Percentiles rank a stretch among this genome's conserved stretches.
These are phyloP conservation scores for Trichoderma guizhouense DNA, from an alignment of 2,329 filamentous ascomycete species.

Conservation along the genomic window DNA sequence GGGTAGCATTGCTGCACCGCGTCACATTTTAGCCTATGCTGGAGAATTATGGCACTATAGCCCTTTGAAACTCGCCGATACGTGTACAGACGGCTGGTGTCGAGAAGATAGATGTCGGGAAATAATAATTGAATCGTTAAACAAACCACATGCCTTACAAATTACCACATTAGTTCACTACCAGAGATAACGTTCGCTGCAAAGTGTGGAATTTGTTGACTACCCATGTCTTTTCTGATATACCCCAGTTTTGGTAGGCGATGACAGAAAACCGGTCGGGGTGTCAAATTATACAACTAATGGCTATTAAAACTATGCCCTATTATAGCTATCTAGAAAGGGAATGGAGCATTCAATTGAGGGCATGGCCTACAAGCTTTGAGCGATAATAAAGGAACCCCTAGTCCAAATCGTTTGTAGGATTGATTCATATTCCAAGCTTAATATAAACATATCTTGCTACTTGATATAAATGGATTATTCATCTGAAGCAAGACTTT, in stretches of 20 bases:
- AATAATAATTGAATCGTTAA: neutral
- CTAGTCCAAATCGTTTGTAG: too few relatives aligned
- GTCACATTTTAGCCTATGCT: neutral
- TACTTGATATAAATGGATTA: neutral
- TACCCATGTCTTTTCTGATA: neutral
- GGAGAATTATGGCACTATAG: neutral
- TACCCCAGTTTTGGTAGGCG: neutral
- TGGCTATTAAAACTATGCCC: neutral
- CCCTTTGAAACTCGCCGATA: neutral
- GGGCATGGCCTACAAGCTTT: too few relatives aligned
- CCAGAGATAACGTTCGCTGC: neutral
- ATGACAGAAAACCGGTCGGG: neutral
- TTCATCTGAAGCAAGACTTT: neutral
- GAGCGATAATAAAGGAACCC: too few relatives aligned
- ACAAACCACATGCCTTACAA: neutral
- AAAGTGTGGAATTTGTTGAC: neutral
- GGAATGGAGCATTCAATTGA: neutral
- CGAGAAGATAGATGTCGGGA: neutral
- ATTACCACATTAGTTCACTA: neutral
- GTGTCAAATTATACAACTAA: neutral
- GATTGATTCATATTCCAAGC: neutral
- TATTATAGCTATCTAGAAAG: neutral
- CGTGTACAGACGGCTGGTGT: neutral
- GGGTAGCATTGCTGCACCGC: neutral
- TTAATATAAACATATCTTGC: neutral